Evolutionary conservation across 108 stramenopile species (phyloP), one percentile per base, ranked within the genome.

Genomic region (Fragilaria crotonensis): DNA sequence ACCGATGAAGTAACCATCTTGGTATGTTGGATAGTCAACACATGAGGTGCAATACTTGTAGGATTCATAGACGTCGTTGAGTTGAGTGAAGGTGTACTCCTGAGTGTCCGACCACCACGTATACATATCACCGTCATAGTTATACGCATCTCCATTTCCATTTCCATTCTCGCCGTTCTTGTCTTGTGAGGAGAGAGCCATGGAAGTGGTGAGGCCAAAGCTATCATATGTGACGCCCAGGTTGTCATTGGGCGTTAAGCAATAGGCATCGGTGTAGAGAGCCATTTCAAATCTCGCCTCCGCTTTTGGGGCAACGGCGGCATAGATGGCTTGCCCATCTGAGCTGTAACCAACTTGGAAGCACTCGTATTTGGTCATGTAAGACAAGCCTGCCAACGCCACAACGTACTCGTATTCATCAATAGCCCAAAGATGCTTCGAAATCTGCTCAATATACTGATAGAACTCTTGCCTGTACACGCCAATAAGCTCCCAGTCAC

Each of bases 401-500:
- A 85, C 81, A 33, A 85, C 73, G 67, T 92, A 92, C 54, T 88
- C 84, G 50, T 85, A 85, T n/a, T 88, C 90, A 56, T 85, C 76
- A 64, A 88, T 79, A 41, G 84, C 84, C 89, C 90, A 92, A 58
- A 92, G 64, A 66, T 92, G 90, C 63, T 92, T 92, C 18, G 86
- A 88, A 59, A 92, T 88, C 68, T 92, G 90, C 68, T 92, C 90
- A 64, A 88, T 81, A 66, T 65, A 92, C 59, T 92, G 90, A 69
- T 92, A 92, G 48, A 85, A 84, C 55, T 92, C 90, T 63, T 92
- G 86, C 17, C 86, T 76, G 74, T 88, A 92, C n/a, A 88, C 83
- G 14, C 90, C 90, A 30, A 91, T 47, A 48, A 91, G 70, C 45
- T 77, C 33, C 90, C 90, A 91, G 23, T 77, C 62, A 36, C 33